phyloP scores from a whole-genome alignment of 495 filamentous ascomycete genomes.

The Penicillium soppii region DNA sequence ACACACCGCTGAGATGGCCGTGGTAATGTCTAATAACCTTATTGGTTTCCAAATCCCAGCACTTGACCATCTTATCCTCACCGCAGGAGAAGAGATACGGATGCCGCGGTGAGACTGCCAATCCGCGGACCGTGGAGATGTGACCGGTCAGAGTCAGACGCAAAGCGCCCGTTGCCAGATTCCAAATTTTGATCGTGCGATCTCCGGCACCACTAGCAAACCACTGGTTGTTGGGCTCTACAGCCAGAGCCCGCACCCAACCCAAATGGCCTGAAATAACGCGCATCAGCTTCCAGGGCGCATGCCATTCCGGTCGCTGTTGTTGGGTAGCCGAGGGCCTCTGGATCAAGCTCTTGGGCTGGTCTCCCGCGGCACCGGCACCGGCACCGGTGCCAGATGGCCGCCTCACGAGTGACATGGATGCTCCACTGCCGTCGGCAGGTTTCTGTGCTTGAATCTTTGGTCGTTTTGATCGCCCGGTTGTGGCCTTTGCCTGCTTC shows the following conservation, averaged over 20 bases:
- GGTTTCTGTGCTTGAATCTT: slow-evolving; percentile 35
- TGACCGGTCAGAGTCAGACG: slow-evolving; percentile 91
- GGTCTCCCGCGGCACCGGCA: slow-evolving; percentile 29
- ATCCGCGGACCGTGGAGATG: slow-evolving; percentile 90
- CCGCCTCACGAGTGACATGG: slow-evolving; percentile 44
- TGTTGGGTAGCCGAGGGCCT: slow-evolving; percentile 69
- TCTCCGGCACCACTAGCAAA: slow-evolving; percentile 96
- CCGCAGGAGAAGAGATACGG: slow-evolving; percentile 97
- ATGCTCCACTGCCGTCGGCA: slow-evolving; percentile 39
- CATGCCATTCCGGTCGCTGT: slow-evolving; percentile 86
- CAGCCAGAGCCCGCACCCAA: slow-evolving; percentile 88
- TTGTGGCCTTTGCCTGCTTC: slow-evolving; percentile 70
- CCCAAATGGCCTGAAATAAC: slow-evolving; percentile 96
- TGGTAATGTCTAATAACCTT: slow-evolving; percentile 99
- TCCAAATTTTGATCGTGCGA: slow-evolving; percentile 98
- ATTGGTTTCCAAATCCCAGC: slow-evolving; percentile 98
- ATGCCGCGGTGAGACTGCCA: slow-evolving; percentile 90
- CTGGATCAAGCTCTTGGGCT: slow-evolving; percentile 61
- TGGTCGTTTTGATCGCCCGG: slow-evolving; percentile 57
- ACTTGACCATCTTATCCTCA: slow-evolving; percentile 99
- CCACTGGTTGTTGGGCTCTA: slow-evolving; percentile 97
- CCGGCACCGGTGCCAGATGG: slow-evolving; percentile 28
- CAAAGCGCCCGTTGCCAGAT: slow-evolving; percentile 80
- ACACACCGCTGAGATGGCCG: slow-evolving; percentile 94
- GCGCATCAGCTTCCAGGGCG: slow-evolving; percentile 97